These are phyloP conservation scores for Populus davidiana DNA, from an alignment of 345 rosid genomes.

Conservation along the genomic window DNA sequence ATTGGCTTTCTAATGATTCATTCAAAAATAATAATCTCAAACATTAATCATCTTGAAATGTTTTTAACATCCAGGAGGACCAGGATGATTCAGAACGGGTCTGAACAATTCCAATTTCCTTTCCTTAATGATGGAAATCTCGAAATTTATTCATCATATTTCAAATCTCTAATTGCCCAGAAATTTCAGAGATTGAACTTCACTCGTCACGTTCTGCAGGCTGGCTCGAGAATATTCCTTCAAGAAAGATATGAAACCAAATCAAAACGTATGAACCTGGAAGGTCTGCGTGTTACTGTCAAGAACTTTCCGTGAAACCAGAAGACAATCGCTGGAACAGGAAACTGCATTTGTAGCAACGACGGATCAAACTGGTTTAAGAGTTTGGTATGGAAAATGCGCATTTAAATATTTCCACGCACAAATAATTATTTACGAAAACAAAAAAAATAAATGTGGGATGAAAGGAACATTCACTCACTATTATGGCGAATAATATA, in stretches of 20 bases:
- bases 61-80: too few relatives aligned
- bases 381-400: too few relatives aligned
- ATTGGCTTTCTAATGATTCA: background rate
- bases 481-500: background rate
- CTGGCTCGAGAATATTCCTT: too few relatives aligned
- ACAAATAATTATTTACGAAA: background rate
- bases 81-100: too few relatives aligned
- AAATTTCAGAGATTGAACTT: too few relatives aligned
- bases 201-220: too few relatives aligned
- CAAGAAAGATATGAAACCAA: background rate
- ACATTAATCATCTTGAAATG: background rate
- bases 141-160: too few relatives aligned
- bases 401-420: too few relatives aligned
- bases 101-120: too few relatives aligned
- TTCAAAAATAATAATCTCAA: too few relatives aligned
- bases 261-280: background rate
- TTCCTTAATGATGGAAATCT: too few relatives aligned
- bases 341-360: background rate
- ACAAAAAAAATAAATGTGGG: background rate
- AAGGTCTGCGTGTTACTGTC: background rate
- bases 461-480: background rate
- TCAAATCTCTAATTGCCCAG: too few relatives aligned
- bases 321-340: background rate
- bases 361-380: background rate
- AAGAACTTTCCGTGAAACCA: background rate